Evolutionary conservation across 2,329 filamentous ascomycete genomes (phyloP).

Genomic region (Sclerotinia nivalis): DNA sequence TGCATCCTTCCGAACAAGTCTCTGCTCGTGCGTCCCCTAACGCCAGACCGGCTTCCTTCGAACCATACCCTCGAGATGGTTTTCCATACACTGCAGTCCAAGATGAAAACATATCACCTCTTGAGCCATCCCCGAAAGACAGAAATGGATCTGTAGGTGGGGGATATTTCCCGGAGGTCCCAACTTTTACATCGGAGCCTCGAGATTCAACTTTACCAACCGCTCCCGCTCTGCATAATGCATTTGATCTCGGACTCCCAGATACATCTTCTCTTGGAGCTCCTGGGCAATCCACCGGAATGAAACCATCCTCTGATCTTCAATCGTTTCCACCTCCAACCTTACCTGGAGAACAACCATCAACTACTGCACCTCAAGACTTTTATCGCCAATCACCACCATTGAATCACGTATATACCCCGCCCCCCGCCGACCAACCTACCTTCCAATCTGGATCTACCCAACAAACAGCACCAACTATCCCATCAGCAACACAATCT

Average conservation of each 20-base stretch:
- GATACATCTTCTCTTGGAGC: conserved; percentile 32
- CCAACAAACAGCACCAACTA: conserved; percentile 29
- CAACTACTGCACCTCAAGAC: conserved; percentile 40
- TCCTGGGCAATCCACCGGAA: conserved; percentile 33
- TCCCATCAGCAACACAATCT: conserved; percentile 25
- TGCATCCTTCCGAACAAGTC: conserved; percentile 45
- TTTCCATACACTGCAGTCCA: conserved; percentile 40
- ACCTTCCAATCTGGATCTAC: conserved; percentile 27
- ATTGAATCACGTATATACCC: conserved; percentile 36
- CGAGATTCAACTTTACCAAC: conserved; percentile 35
- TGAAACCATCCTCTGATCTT: conserved; percentile 35
- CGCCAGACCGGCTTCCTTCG: conserved; percentile 35
- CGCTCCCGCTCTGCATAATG: conserved; percentile 36
- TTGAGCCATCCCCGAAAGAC: conserved; percentile 47
- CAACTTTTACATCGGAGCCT: conserved; percentile 38
- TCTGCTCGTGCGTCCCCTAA: conserved; percentile 37
- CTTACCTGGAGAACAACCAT: conserved; percentile 25
- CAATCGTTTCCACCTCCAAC: conserved; percentile 42
- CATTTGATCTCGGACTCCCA: conserved; percentile 34
- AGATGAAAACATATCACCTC: conserved; percentile 52
- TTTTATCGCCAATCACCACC: conserved; percentile 40
- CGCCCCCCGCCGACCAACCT: conserved; percentile 32
- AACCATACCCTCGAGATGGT: conserved; percentile 41
- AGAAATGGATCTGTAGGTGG: conserved; percentile 53
- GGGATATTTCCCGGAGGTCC: conserved; percentile 59